Conservation (phyloP, 1,139 yeast genomes). For the Trichomonascaceae sp. region DNA sequence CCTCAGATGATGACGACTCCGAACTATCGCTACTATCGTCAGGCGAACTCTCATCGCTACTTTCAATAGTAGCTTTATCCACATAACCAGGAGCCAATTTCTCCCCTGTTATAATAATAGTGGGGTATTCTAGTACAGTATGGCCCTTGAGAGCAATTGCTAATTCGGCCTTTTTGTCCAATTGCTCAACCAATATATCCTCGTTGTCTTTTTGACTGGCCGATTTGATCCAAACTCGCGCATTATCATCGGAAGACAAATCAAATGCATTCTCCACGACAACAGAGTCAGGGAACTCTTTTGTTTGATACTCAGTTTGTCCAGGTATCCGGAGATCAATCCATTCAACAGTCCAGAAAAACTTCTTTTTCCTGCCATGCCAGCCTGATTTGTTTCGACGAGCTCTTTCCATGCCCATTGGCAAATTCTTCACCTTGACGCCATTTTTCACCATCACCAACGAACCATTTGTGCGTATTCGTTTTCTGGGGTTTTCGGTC, state of each 20-base stretch:
- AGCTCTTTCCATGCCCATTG: slow-evolving; percentile 74
- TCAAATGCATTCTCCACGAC: slow-evolving; percentile 1
- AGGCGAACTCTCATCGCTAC: slow-evolving; percentile 10
- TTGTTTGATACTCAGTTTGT: not conserved
- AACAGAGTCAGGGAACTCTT: slow-evolving; percentile 1
- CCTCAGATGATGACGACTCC: slow-evolving; percentile 1
- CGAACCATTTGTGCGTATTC: not conserved
- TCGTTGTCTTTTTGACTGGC: not conserved
- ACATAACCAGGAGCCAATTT: slow-evolving; percentile 12
- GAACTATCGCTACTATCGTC: slow-evolving; percentile 8
- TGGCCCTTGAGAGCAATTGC: slow-evolving; percentile 47
- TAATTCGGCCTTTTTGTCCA: slow-evolving; percentile 26
- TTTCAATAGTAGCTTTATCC: slow-evolving; percentile 10
- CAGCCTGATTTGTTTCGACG: slow-evolving; percentile 62
- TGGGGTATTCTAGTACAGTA: slow-evolving; percentile 42
- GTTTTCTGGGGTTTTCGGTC: slow-evolving; percentile 23
- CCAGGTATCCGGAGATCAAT: slow-evolving; percentile 18
- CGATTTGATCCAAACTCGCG: slow-evolving; percentile 1
- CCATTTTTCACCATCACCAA: slow-evolving; percentile 35
- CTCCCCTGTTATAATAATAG: slow-evolving; percentile 13
- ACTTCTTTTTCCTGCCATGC: slow-evolving; percentile 57
- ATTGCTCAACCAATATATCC: slow-evolving; percentile 10
- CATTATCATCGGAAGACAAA: slow-evolving; percentile 2
- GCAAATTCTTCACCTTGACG: slow-evolving; percentile 48
- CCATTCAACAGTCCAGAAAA: slow-evolving; percentile 82